These are phyloP conservation scores for Fonsecaea pedrosoi DNA, from an alignment of 2,329 filamentous ascomycete species.

Conservation along the genomic window DNA sequence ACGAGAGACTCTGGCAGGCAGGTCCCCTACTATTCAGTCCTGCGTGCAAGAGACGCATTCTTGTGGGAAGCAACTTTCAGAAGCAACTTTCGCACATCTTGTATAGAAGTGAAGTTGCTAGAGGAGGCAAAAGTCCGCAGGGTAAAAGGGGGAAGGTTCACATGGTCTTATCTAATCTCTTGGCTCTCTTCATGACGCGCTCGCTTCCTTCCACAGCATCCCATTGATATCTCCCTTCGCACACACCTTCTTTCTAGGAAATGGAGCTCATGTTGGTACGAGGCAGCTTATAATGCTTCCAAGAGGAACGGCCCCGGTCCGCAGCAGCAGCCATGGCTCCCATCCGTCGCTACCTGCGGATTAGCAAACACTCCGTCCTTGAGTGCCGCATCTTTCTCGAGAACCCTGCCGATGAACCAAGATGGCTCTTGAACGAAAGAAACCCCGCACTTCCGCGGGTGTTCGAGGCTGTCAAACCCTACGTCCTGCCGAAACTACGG, in stretches of 20 bases:
- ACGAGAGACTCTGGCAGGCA: background rate
- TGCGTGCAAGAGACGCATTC: background rate
- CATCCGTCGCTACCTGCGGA: conserved; percentile 72
- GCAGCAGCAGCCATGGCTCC: conserved; percentile 36
- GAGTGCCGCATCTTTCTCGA: conserved; percentile 97
- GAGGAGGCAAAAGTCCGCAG: background rate
- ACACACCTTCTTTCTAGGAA: background rate
- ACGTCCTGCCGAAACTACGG: conserved; percentile 86
- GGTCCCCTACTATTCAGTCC: background rate
- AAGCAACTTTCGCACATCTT: background rate
- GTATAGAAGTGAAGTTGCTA: background rate
- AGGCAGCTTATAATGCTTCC: background rate
- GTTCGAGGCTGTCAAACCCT: conserved; percentile 81
- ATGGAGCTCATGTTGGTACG: background rate
- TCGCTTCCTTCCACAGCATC: background rate
- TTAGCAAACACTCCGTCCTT: conserved; percentile 92
- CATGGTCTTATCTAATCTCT: conserved; percentile 25
- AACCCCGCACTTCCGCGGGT: conserved; percentile 80
- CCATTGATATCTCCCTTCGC: background rate
- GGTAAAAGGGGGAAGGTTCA: background rate
- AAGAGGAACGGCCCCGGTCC: background rate
- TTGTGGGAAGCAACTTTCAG: background rate
- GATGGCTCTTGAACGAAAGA: conserved; percentile 81
- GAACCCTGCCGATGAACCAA: conserved; percentile 79
- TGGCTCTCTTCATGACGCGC: conserved; percentile 22